These are phyloP conservation scores for Paramyrothecium sp. DNA, from an alignment of 2,329 filamentous ascomycete genomes.

Conservation along the genomic window DNA sequence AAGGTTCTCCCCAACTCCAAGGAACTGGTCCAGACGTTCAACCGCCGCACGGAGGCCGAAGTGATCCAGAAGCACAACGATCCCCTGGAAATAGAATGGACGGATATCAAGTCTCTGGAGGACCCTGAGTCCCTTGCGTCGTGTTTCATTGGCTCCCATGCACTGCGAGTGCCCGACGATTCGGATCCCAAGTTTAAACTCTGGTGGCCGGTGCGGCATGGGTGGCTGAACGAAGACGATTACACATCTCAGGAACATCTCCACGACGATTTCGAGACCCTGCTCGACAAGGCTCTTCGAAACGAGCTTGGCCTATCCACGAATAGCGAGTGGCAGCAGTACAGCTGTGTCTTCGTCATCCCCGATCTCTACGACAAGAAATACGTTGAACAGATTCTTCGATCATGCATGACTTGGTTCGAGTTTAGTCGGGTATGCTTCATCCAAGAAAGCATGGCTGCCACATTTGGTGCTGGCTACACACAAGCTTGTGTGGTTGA, in stretches of 20 bases:
- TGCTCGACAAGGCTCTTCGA: constrained; percentile 83
- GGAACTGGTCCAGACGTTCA: constrained; percentile 93
- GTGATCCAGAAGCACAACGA: constrained; percentile 94
- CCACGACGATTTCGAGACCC: constrained; percentile 81
- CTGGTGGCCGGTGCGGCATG: constrained; percentile 86
- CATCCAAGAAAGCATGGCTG: constrained; percentile 93
- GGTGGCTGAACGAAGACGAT: constrained; percentile 87
- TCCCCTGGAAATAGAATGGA: constrained; percentile 92
- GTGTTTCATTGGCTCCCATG: constrained; percentile 79
- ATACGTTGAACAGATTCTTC: constrained; percentile 81
- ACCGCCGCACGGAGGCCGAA: constrained; percentile 79
- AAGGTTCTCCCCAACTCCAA: constrained; percentile 97
- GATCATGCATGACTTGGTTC: constrained; percentile 85
- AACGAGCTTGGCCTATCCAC: constrained; percentile 77
- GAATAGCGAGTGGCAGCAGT: constrained; percentile 81
- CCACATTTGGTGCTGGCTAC: constrained; percentile 92
- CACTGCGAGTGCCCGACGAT: constrained; percentile 82
- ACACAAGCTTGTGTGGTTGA: constrained; percentile 94
- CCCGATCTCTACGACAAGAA: constrained; percentile 95
- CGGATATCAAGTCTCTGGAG: constrained; percentile 67
- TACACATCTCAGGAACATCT: constrained; percentile 79
- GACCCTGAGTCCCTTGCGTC: constrained; percentile 60
- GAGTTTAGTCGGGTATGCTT: constrained; percentile 88
- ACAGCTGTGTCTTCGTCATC: constrained; percentile 95
- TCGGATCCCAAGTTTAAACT: constrained; percentile 88